Evolutionary conservation across 2,329 filamentous ascomycete genomes (phyloP).

Genomic region (Neofusicoccum laricinum): DNA sequence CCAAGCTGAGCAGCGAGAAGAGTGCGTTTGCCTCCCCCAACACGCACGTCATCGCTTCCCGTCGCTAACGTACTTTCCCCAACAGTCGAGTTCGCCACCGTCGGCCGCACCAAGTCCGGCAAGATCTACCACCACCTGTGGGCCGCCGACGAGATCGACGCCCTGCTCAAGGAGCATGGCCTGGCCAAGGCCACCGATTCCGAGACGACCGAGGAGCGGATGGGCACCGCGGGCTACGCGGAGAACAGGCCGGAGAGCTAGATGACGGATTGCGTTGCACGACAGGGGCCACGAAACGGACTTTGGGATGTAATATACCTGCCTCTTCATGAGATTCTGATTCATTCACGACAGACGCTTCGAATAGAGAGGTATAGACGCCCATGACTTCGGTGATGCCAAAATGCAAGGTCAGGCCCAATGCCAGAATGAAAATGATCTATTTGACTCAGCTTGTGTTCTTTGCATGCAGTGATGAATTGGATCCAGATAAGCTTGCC

Average conservation of each 20-base stretch:
- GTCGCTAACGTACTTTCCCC: not conserved
- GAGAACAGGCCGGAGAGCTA: constrained; percentile 20
- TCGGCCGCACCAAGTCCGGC: constrained; percentile 90
- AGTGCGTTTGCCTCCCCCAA: constrained; percentile 60
- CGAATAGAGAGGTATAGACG: constrained; percentile 13
- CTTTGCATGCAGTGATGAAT: no score
- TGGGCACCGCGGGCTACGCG: constrained; percentile 20
- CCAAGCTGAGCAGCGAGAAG: constrained; percentile 98
- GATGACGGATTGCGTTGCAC: constrained; percentile 1
- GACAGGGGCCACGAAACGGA: constrained; percentile 1
- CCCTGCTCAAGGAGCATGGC: constrained; percentile 90
- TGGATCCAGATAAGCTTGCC: no score
- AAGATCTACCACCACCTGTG: constrained; percentile 98
- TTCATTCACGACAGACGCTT: not conserved
- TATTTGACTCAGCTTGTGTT: not conserved
- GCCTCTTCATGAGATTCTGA: constrained; percentile 10
- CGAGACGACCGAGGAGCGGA: constrained; percentile 22
- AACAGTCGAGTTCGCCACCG: constrained; percentile 94
- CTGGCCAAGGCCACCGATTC: constrained; percentile 65
- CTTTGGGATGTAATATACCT: constrained; percentile 15
- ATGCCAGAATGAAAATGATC: not conserved
- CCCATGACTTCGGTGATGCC: not conserved
- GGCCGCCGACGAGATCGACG: constrained; percentile 94
- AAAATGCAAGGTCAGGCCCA: not conserved
- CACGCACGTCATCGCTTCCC: not conserved